Evolutionary conservation across 2,329 filamentous ascomycete species (phyloP).

Genomic region (Fusarium bactridioides): DNA sequence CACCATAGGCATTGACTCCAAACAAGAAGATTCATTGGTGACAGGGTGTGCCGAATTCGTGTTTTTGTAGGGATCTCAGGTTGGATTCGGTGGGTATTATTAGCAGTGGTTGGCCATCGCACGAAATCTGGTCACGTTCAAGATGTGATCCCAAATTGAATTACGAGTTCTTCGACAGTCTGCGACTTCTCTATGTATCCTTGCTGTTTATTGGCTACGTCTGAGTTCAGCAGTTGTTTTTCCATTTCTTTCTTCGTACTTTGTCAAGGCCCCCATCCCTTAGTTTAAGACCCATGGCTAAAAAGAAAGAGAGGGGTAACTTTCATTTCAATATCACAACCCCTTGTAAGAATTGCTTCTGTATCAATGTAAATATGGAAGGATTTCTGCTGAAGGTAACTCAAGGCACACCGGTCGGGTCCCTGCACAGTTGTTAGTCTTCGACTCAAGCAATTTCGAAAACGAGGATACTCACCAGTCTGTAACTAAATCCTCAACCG

Average conservation of each 20-base stretch:
- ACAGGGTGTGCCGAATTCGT: neutral
- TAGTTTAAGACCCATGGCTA: neutral
- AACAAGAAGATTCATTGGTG: fast-evolving
- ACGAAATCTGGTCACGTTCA: neutral
- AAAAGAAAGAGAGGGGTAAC: neutral
- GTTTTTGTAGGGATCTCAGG: neutral
- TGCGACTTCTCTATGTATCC: fast-evolving
- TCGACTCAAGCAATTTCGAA: no score
- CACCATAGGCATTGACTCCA: neutral
- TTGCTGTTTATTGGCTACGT: neutral
- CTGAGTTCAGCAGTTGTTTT: neutral
- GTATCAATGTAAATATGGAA: neutral
- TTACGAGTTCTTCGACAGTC: neutral
- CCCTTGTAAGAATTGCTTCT: neutral
- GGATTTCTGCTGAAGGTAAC: no score
- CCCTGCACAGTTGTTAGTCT: no score
- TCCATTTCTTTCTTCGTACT: neutral
- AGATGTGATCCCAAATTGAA: neutral
- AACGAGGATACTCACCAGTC: no score
- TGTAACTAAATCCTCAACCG: no score
- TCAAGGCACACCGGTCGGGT: no score
- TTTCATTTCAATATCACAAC: neutral
- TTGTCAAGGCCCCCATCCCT: fast-evolving
- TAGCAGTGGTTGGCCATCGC: neutral
- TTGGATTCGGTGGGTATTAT: neutral